Base-by-base conservation (phyloP, 192 early-diverging fungal genomes). In the Funneliformis geosporum region DNA sequence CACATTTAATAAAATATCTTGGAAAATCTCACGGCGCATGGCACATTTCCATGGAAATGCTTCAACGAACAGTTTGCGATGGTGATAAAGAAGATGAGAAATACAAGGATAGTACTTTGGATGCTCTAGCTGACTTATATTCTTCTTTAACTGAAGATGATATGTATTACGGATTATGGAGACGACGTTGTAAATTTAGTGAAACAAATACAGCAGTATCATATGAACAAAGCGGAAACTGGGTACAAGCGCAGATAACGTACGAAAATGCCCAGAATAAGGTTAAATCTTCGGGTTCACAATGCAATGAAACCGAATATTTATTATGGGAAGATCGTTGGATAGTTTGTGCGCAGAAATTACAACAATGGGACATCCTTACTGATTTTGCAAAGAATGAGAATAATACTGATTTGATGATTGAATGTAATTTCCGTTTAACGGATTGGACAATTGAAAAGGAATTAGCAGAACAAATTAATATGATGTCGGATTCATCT, bases 321-420 rank as follows among this genome's bases (percentile, higher is more conserved):
- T 88, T 89, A 38, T 84, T 99, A 25, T 99, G 98, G 98, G 98
- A 99, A 87, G 91, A 96, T 73, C 95, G 96, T 73, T 99, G 98
- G 98, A 90, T 98, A 28, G 84, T 85, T 40, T 96, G 94, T 61
- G 93, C 97, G 0, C 88, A 97, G 78, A 92, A 93, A 50, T 83
- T 99, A 27, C 97, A 99, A 84, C 95, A 94, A 82, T 99, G 98
- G 98, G 98, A 99, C 76, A 93, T 98, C 77, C 86, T 99, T 64
- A 87, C 89, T 8, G 98, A 99, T 73, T 90, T 99, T 44, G 92
- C 95, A 14, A 94, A 96, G 81, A 93, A 95, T 73, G 97, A 99
- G 68, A 88, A 88, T 38, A 93, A 95, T 79, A 89, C 90, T 0
- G 95, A 96, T 44, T 88, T 99, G 38, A 83, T 97, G 70, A 80